Evolutionary conservation across 2,329 filamentous ascomycete genomes (phyloP).

Genomic region (Phialophora macrospora): DNA sequence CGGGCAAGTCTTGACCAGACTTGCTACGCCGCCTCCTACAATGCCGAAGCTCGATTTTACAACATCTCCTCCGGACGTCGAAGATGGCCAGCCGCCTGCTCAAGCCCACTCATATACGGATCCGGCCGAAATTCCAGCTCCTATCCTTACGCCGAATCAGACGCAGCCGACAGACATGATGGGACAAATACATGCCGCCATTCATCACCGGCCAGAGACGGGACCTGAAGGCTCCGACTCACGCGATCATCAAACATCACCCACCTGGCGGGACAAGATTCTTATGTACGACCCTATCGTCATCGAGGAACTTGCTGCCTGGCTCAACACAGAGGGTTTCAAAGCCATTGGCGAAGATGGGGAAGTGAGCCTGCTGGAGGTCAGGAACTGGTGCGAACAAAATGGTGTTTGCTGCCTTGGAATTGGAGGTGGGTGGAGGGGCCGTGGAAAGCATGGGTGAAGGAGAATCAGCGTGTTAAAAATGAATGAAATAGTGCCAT

Average conservation of each 20-base stretch:
- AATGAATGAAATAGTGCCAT: not conserved
- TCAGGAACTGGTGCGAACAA: constrained; percentile 88
- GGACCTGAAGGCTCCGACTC: not conserved
- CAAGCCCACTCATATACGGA: not conserved
- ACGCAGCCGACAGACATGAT: constrained; percentile 25
- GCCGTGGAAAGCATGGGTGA: constrained; percentile 12
- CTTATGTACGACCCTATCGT: constrained; percentile 90
- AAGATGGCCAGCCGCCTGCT: not conserved
- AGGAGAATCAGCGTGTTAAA: not conserved
- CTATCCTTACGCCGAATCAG: constrained; percentile 17
- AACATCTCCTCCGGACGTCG: not conserved
- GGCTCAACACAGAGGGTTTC: constrained; percentile 77
- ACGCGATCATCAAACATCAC: constrained; percentile 50
- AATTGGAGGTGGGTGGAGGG: constrained; percentile 47
- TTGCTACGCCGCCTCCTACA: constrained; percentile 15
- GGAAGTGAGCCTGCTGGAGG: constrained; percentile 66
- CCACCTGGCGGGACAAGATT: constrained; percentile 89
- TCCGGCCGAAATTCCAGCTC: not conserved
- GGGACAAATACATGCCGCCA: constrained; percentile 30
- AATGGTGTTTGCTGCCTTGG: constrained; percentile 85
- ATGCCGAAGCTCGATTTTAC: constrained; percentile 1
- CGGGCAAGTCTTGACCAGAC: not conserved
- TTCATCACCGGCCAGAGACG: constrained; percentile 19
- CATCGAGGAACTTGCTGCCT: constrained; percentile 80
- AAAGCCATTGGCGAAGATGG: constrained; percentile 67